Base-by-base conservation (phyloP, 495 filamentous ascomycete genomes). In the Talaromyces liani region DNA sequence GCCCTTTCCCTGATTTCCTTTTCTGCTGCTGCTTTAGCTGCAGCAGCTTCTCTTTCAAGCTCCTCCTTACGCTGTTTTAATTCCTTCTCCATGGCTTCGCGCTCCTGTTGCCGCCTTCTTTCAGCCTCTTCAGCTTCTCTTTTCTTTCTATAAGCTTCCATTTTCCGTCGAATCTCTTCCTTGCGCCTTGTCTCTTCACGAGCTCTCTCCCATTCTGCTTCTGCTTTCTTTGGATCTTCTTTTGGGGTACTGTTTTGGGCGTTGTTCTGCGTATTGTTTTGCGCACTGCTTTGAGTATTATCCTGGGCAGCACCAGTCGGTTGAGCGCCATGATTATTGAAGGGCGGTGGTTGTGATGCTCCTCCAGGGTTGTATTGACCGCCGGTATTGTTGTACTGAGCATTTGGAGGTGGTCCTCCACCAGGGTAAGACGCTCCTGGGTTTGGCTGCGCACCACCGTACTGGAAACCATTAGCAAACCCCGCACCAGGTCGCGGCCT, bases 61-160 rank as follows among this genome's bases (percentile, higher is more conserved):
- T 79, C 79, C 71, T 81, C 80, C 58, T 74, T 79, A 65, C 74
- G 77, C 68, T 79, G 78, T 57, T 69, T 74, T 34, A 75, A 63
- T 65, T 85, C 82, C 51, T 74, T 75, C 63, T 80, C 77, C 79
- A 81, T 79, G n/a, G 72, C 75, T 64, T 84, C 81, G 36, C 76
- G 74, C 64, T 84, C 79, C 0, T 75, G 72, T 64, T 77, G 75
- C 63, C 76, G 72, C 60, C 78, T 69, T 58, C 75, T 77, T 61
- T 82, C 78, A 34, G 75, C 75, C 56, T 73, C 76, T 55, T 79
- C 75, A 33, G 71, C 73, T 62, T 73, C 68, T 58, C 76, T 64
- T 61, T 86, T 83, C 67, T 78, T 80, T 67, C 86, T 88, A 61
- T 82, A 86, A 36, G 87, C 87, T 54, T 90, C 86, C 69, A 83